These are phyloP conservation scores for Zygoascus ofunaensis DNA, from an alignment of 805 yeast species.

Conservation along the genomic window DNA sequence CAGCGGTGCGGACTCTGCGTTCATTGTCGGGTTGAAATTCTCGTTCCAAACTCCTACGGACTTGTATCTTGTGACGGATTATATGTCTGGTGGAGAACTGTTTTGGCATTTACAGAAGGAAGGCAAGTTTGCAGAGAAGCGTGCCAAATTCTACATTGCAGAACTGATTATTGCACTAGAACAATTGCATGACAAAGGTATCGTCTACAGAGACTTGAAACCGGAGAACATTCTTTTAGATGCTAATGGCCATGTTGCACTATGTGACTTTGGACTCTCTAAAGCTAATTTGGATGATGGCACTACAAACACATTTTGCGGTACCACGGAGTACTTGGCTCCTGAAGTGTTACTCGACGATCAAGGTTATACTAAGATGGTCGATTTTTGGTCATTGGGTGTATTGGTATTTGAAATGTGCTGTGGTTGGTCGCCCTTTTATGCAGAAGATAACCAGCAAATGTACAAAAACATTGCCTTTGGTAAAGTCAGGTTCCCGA, in stretches of 20 bases:
- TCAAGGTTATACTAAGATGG: conserved; percentile 96
- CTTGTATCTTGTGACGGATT: conserved; percentile 88
- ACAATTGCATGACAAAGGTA: conserved; percentile 89
- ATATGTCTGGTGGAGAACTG: conserved; percentile 96
- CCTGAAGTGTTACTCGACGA: conserved; percentile 95
- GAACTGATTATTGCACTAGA: conserved; percentile 89
- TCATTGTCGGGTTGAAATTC: conserved; percentile 90
- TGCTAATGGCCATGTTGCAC: conserved; percentile 94
- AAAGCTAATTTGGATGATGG: conserved; percentile 85
- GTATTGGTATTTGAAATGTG: conserved; percentile 97
- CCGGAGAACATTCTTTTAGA: conserved; percentile 94
- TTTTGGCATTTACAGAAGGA: conserved; percentile 96
- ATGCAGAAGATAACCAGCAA: conserved; percentile 95
- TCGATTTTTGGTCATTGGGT: conserved; percentile 97
- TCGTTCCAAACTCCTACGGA: conserved; percentile 94
- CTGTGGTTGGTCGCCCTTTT: conserved; percentile 99
- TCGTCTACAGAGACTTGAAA: conserved; percentile 92
- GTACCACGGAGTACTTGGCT: conserved; percentile 95
- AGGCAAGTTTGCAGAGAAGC: conserved; percentile 83
- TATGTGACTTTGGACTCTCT: conserved; percentile 94
- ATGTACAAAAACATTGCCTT: conserved; percentile 98
- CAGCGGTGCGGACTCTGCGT: conserved; percentile 79
- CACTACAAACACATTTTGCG: conserved; percentile 95
- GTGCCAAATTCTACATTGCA: conserved; percentile 96
- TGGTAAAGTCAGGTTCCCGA: conserved; percentile 95